Conservation (phyloP, 306 rosid genomes). For the Argentina anserina region DNA sequence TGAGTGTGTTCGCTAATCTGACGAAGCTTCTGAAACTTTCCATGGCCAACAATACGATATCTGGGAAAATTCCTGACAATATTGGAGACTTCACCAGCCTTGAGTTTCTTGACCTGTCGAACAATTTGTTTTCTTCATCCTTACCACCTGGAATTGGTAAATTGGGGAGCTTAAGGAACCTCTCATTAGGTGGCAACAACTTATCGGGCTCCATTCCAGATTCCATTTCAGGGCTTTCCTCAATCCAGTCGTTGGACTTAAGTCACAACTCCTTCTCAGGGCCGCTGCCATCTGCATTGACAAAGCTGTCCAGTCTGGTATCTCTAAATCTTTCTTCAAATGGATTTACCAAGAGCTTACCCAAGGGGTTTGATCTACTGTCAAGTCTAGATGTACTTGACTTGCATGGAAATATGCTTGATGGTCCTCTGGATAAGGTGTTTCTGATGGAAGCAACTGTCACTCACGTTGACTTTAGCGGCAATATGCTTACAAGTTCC, state of each 20-base stretch:
- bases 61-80: constrained; percentile 61
- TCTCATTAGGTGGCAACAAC: constrained; percentile 80
- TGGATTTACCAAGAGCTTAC: constrained; percentile 62
- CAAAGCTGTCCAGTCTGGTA: constrained; percentile 49
- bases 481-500: constrained; percentile 62
- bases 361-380: constrained; percentile 68
- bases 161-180: constrained; percentile 57
- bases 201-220: constrained; percentile 79
- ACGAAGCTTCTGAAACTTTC: constrained; percentile 81
- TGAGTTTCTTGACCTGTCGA: constrained; percentile 71
- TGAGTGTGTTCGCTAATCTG: constrained; percentile 73
- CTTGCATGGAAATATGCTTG: constrained; percentile 79
- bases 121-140: constrained; percentile 69
- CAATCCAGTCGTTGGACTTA: constrained; percentile 79
- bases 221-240: constrained; percentile 54
- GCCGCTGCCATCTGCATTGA: constrained; percentile 52
- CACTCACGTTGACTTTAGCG: constrained; percentile 79
- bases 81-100: constrained; percentile 68
- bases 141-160: constrained; percentile 58
- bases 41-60: constrained; percentile 71
- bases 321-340: constrained; percentile 71
- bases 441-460: constrained; percentile 57
- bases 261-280: constrained; percentile 76
- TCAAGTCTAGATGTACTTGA: constrained; percentile 70
- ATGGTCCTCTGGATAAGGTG: constrained; percentile 54